Evolutionary conservation across 768 basidiomycete genomes (phyloP), one percentile per base, ranked within the genome.

Genomic region (Psilocybe sp.): DNA sequence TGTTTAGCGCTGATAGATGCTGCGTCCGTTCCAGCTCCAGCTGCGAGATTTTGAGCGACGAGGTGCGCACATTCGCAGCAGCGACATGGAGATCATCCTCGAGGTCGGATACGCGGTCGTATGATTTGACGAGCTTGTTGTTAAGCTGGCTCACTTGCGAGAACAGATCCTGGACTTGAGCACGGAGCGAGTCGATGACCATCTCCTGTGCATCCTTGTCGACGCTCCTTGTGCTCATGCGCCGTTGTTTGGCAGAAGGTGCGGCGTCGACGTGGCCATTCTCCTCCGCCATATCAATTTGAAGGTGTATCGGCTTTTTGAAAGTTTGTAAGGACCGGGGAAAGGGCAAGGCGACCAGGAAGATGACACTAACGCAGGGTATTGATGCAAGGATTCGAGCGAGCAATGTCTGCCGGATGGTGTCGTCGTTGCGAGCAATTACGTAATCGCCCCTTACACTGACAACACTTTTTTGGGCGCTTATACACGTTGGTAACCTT

Each of bases 121-220:
- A 96, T 2, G 90, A 91, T 52, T 82, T 77, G 53, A 99, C 92
- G 42, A 99, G 87, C 65, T 98, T 98, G 68, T 75, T 71, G 68
- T 98, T 98, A 55, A 98, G 85, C 63, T 89, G 82, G 20, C 85
- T 84, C 40, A 97, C 91, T 67, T 98, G 96, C 13, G 88, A 83
- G 62, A 92, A 85, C 39, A 98, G 77, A 63, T 97, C 90, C 43
- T 87, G 81, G 9, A 96, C 80, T 66, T 97, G 93, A 1, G 74
- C 62, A 16, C 92, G 86, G 23, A 98, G 74, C 0, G 91, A 86
- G 12, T 76, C 71, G 58, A 96, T 92, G 58, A 98, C 81, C 70
- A 87, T 82, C 6, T 83, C 84, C 61, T 95, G 89, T 2, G 93
- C 92, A 59, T 92, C 77, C 52, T 75, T 60, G 49, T 80, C 77